phyloP scores from a whole-genome alignment of 2,329 filamentous ascomycete genomes.

The Allantophomopsis lycopodina region DNA sequence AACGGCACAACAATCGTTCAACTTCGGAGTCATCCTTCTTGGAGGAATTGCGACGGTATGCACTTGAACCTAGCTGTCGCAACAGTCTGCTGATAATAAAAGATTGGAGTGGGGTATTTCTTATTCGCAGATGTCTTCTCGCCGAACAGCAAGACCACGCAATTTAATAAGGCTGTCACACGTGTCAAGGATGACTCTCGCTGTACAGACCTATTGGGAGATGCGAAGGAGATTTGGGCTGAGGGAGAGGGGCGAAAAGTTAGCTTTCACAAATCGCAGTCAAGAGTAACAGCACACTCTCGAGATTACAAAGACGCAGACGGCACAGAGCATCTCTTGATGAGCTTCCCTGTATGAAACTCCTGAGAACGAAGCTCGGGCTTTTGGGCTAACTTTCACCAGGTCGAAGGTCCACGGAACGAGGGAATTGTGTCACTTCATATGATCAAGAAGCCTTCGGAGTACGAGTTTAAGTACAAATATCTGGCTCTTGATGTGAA shows the following conservation, averaged over 20 bases:
- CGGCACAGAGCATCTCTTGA: slow-evolving; percentile 67
- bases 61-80: slow-evolving; percentile 4
- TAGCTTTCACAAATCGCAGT: too few relatives aligned
- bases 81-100: slow-evolving; percentile 3
- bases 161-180: slow-evolving; percentile 80
- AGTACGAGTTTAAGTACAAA: slow-evolving; percentile 67
- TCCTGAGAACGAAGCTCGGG: not conserved
- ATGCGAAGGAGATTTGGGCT: slow-evolving; percentile 60
- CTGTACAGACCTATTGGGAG: slow-evolving; percentile 63
- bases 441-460: slow-evolving; percentile 52
- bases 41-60: slow-evolving; percentile 66
- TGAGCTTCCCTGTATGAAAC: slow-evolving; percentile 63
- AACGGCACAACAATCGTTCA: slow-evolving; percentile 82
- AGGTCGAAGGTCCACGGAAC: slow-evolving; percentile 67
- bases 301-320: slow-evolving; percentile 53
- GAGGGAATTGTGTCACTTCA: slow-evolving; percentile 66
- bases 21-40: slow-evolving; percentile 63
- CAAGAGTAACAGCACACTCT: slow-evolving; percentile 25
- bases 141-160: slow-evolving; percentile 68
- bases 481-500: slow-evolving; percentile 70
- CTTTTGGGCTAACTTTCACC: slow-evolving; percentile 12
- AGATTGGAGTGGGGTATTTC: slow-evolving; percentile 67
- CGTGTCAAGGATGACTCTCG: slow-evolving; percentile 59
- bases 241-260: slow-evolving; percentile 46
- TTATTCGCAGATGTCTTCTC: slow-evolving; percentile 76